phyloP scores from a whole-genome alignment of 2,329 filamentous ascomycete genomes.

The Ceratocystis colombiana region DNA sequence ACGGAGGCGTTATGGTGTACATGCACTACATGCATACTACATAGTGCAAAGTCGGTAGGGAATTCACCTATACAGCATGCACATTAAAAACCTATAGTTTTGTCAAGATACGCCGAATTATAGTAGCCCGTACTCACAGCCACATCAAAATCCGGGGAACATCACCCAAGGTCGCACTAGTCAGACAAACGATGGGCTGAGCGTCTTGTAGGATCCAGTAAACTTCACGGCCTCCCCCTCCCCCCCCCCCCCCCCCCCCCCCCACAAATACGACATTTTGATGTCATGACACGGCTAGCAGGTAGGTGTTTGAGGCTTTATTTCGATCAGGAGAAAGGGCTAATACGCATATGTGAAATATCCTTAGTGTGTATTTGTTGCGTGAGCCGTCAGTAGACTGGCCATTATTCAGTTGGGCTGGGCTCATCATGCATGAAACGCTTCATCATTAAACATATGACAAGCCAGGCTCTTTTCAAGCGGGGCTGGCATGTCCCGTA shows the following conservation, averaged over 20 bases:
- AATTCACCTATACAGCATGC: too few relatives aligned
- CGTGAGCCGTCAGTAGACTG: too few relatives aligned
- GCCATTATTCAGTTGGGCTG: too few relatives aligned
- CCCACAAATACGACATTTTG: not conserved
- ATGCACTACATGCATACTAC: too few relatives aligned
- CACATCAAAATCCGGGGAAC: constrained; percentile 8
- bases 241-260: not conserved
- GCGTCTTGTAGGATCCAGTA: not conserved
- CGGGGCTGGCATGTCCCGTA: not conserved
- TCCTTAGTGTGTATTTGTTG: too few relatives aligned
- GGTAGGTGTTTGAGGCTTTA: not conserved
- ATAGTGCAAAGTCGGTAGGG: too few relatives aligned
- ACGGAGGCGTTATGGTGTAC: too few relatives aligned
- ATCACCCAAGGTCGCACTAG: not conserved
- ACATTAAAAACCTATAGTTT: too few relatives aligned
- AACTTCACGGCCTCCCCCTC: not conserved
- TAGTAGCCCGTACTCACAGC: not conserved
- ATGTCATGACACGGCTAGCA: not conserved
- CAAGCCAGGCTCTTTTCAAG: not conserved
- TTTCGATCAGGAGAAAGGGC: too few relatives aligned
- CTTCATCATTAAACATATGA: not conserved
- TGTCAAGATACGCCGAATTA: not conserved
- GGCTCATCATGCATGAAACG: too few relatives aligned
- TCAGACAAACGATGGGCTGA: not conserved
- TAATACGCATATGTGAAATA: too few relatives aligned